Conservation (phyloP, 2,329 filamentous ascomycete species). For the Cadophora sp. region DNA sequence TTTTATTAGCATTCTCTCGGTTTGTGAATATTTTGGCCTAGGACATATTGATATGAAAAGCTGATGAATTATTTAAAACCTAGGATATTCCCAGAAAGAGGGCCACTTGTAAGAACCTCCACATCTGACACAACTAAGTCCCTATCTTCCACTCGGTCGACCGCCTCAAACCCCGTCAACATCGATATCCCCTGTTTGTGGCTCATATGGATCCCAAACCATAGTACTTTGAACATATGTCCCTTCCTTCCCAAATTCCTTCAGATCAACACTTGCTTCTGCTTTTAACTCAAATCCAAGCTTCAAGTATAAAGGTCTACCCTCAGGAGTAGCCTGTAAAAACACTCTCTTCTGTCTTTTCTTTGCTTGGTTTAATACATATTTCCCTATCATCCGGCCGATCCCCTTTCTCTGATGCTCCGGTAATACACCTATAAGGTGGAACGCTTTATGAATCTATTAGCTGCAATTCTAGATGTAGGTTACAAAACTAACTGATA, state of each 20-base stretch:
- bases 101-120: no score
- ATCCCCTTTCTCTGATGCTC: background rate
- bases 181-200: background rate
- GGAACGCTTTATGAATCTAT: background rate
- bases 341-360: background rate
- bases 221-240: slow-evolving; percentile 7
- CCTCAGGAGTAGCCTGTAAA: slow-evolving; percentile 9
- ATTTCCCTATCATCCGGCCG: background rate
- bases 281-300: background rate
- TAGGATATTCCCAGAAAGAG: no score
- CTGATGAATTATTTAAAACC: no score
- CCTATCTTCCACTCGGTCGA: background rate
- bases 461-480: slow-evolving; percentile 9
- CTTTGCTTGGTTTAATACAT: background rate
- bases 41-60: no score
- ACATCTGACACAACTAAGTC: no score
- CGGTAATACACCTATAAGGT: background rate
- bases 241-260: slow-evolving; percentile 6
- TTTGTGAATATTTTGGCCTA: no score
- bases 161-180: slow-evolving; percentile 5
- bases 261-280: background rate
- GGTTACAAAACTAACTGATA: no score
- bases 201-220: slow-evolving; percentile 6
- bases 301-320: background rate
- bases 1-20: background rate